Percentiles rank a stretch among this genome's conserved stretches.
Evolutionary conservation across 169 alveolate genomes (phyloP).

Genomic region (Cryptosporidium viatorum): DNA sequence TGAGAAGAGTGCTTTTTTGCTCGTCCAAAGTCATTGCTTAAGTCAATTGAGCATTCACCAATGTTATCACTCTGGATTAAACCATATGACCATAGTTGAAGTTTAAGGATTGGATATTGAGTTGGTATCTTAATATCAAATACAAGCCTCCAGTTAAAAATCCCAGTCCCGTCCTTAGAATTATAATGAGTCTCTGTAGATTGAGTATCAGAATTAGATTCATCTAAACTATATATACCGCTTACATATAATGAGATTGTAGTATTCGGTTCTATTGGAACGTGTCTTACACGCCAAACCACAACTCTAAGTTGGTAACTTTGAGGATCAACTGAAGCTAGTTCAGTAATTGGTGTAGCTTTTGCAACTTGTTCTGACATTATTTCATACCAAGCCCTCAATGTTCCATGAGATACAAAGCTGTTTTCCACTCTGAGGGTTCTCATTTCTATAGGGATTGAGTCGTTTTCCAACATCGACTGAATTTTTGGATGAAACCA

Average conservation of each 20-base stretch:
- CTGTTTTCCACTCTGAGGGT: slow-evolving; percentile 51
- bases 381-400: slow-evolving; percentile 90
- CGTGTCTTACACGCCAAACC: slow-evolving; percentile 89
- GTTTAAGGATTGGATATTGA: slow-evolving; percentile 84
- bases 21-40: slow-evolving; percentile 84
- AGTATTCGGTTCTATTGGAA: slow-evolving; percentile 86
- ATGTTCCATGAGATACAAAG: slow-evolving; percentile 87
- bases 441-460: slow-evolving; percentile 79
- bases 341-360: slow-evolving; percentile 84
- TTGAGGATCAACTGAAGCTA: slow-evolving; percentile 88
- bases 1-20: slow-evolving; percentile 82
- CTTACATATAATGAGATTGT: slow-evolving; percentile 88
- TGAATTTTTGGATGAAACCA: slow-evolving; percentile 85
- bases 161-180: slow-evolving; percentile 89
- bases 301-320: slow-evolving; percentile 88
- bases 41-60: slow-evolving; percentile 87
- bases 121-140: slow-evolving; percentile 88
- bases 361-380: slow-evolving; percentile 86
- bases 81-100: slow-evolving; percentile 85
- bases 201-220: slow-evolving; percentile 80
- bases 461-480: slow-evolving; percentile 83
- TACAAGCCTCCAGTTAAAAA: slow-evolving; percentile 91
- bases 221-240: slow-evolving; percentile 85
- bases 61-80: slow-evolving; percentile 84
- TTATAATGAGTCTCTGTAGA: slow-evolving; percentile 91